phyloP scores from a whole-genome alignment of 2,329 filamentous ascomycete species.

The Colletotrichum musicola region DNA sequence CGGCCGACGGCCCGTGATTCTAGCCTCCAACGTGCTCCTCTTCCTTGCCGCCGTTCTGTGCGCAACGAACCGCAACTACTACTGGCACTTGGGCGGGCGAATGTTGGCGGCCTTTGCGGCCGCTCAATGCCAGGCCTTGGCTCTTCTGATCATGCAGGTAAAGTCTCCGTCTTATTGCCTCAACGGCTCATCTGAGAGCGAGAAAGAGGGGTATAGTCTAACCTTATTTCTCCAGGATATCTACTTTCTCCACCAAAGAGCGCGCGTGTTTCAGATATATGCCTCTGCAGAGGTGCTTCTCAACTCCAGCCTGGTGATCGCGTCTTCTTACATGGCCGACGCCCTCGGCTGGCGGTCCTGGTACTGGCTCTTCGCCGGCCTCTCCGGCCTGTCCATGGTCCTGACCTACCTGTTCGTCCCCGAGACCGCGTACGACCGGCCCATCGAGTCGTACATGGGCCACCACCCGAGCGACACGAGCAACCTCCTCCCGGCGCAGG shows the following conservation, averaged over 20 bases:
- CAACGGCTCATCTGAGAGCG: neutral
- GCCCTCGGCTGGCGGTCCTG: constrained; percentile 22
- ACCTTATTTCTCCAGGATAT: constrained; percentile 14
- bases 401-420: constrained; percentile 33
- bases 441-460: constrained; percentile 27
- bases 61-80: constrained; percentile 29
- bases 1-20: constrained; percentile 48
- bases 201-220: neutral
- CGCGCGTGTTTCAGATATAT: constrained; percentile 29
- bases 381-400: constrained; percentile 24
- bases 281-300: constrained; percentile 24
- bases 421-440: constrained; percentile 33
- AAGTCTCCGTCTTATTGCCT: neutral
- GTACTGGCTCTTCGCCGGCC: constrained; percentile 32
- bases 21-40: constrained; percentile 45
- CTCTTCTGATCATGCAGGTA: constrained; percentile 26
- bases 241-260: constrained; percentile 33
- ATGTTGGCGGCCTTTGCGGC: constrained; percentile 26
- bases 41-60: constrained; percentile 43
- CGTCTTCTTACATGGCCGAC: constrained; percentile 29
- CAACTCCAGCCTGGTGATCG: constrained; percentile 28
- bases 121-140: constrained; percentile 27
- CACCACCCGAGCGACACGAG: constrained; percentile 12
- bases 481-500: constrained; percentile 8
- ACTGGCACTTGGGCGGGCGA: constrained; percentile 31